Conservation (phyloP, 345 rosid species). For the Garcia nutans region DNA sequence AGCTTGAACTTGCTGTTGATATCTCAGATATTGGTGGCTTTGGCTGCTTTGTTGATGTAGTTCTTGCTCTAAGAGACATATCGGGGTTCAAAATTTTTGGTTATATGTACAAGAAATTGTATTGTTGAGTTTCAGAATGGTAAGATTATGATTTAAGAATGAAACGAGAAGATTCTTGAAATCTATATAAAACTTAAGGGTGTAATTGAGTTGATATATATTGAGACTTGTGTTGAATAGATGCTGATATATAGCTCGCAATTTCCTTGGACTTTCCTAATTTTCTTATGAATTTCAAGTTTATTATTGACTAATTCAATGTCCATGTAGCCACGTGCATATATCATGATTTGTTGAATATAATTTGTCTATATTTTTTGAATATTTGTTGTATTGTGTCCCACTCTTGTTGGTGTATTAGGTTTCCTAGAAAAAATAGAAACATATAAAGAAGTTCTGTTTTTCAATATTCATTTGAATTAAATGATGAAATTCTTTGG, state of each 20-base stretch:
- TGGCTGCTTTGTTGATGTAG: slow-evolving; percentile 27
- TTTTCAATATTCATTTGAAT: too few relatives aligned
- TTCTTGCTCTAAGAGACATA: slow-evolving; percentile 30
- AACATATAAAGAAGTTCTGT: too few relatives aligned
- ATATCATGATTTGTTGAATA: background rate
- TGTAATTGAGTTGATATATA: background rate
- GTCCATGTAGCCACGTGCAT: background rate
- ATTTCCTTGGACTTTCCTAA: background rate
- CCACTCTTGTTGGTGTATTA: too few relatives aligned
- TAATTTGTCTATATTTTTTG: too few relatives aligned
- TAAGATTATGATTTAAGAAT: background rate
- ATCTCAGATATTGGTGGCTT: slow-evolving; percentile 13
- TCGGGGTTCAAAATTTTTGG: background rate
- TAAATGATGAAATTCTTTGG: too few relatives aligned
- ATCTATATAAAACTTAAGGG: background rate
- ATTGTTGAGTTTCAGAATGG: too few relatives aligned
- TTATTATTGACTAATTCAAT: background rate
- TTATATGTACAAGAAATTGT: background rate
- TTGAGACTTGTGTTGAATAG: background rate
- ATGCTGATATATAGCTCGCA: background rate
- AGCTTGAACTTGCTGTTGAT: slow-evolving; percentile 8
- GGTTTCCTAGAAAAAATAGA: too few relatives aligned
- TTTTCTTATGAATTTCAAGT: too few relatives aligned
- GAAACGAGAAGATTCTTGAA: background rate
- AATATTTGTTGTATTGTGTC: too few relatives aligned